Base-by-base conservation (phyloP, 305 asterid species). In the Lippia alba region DNA sequence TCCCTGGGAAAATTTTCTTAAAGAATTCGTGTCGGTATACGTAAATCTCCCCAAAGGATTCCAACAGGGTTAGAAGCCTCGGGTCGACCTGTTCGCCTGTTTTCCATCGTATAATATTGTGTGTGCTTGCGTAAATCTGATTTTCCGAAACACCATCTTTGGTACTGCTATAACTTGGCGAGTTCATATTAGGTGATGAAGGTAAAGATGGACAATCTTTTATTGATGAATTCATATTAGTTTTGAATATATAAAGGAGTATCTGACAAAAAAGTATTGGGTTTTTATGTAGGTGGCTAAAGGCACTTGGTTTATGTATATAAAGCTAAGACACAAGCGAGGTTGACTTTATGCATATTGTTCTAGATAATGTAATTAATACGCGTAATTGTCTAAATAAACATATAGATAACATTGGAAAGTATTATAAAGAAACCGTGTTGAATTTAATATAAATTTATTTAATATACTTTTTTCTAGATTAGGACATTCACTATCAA, bases 71-170 rank as follows among this genome's bases (percentile, higher is more conserved):
- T 32, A 86, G 36, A 56, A 86, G 56, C 75, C 83, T 80, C 12
- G 83, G 79, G 34, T 88, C 90, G 11, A 86, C 84, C n/a, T 36
- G 45, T n/a, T 88, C 80, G 0, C 91, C 94, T 3, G 89, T 85
- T 16, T 86, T 86, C 94, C 94, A 87, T 55, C 91, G 77, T 12
- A 85, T 76, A 32, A 78, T 56, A 32, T 78, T 51, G 61, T 72
- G 69, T 2, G 71, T 76, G 40, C 57, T 63, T 5, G 81, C 19
- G 10, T 73, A 40, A 7, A 5, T 57, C n/a, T 24, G 41, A 12
- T 6, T 48, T 32, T 61, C 53, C 6, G 39, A 5, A 6, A 54
- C 9, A 3, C 30, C 61, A 0, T 39, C 8, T 16, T 61, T 30
- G 49, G 18, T 59, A 16, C 34, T 16, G n/a, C n/a, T n/a, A n/a